phyloP scores from a whole-genome alignment of 306 rosid species.

The Prunus mongolica region DNA sequence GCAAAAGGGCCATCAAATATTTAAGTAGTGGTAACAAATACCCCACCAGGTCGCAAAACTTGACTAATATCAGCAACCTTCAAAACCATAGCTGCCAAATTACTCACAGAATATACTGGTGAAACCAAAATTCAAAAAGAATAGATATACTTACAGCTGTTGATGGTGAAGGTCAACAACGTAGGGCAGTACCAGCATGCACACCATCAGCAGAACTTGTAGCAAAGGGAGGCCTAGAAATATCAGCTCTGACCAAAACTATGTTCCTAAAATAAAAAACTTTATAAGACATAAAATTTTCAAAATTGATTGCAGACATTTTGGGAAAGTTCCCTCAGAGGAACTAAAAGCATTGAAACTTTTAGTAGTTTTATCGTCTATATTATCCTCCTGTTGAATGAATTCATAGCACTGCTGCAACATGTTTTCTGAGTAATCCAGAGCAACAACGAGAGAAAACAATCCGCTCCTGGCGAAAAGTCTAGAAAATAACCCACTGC shows the following conservation, averaged over 20 bases:
- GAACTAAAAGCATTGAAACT: not conserved
- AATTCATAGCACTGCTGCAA: slow-evolving; percentile 74
- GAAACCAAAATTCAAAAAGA: not conserved
- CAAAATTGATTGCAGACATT: slow-evolving; percentile 7
- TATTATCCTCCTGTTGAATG: slow-evolving; percentile 61
- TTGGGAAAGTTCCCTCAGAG: not conserved
- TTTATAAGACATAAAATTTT: slow-evolving; percentile 16
- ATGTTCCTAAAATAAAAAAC: slow-evolving; percentile 43
- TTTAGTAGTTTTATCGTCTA: slow-evolving; percentile 6
- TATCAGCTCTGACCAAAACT: slow-evolving; percentile 81
- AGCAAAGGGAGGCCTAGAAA: slow-evolving; percentile 83
- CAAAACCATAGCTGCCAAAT: slow-evolving; percentile 20
- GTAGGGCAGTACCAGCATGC: slow-evolving; percentile 94
- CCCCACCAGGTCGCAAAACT: slow-evolving; percentile 84
- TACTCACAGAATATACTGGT: not conserved
- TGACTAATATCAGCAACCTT: slow-evolving; percentile 93
- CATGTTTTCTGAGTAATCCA: slow-evolving; percentile 96
- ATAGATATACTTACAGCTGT: slow-evolving; percentile 55
- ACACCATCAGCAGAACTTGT: slow-evolving; percentile 82
- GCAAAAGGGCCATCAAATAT: slow-evolving; percentile 64
- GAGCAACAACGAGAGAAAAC: slow-evolving; percentile 77
- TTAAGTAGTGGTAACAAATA: slow-evolving; percentile 79
- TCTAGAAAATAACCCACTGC: slow-evolving; percentile 88
- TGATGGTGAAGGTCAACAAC: slow-evolving; percentile 95
- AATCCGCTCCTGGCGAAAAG: slow-evolving; percentile 76